Evolutionary conservation across 768 basidiomycete genomes (phyloP).

Genomic region (Floccularia luteovirens): DNA sequence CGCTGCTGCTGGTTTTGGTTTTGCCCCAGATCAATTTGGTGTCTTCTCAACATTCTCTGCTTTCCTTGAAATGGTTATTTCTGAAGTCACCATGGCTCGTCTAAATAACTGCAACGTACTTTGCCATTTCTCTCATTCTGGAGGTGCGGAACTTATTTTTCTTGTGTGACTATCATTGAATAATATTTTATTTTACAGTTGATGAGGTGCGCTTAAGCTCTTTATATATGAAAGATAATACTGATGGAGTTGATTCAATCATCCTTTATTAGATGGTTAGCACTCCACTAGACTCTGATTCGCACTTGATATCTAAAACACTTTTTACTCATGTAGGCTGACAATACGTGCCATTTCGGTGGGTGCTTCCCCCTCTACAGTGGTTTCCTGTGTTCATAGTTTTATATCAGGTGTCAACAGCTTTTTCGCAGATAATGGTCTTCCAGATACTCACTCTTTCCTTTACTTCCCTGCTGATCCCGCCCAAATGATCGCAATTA

Average conservation of each 20-base stretch:
- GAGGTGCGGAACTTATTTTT: slow-evolving; percentile 35
- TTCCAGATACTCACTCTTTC: slow-evolving; percentile 69
- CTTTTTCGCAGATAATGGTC: slow-evolving; percentile 84
- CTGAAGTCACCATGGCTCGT: slow-evolving; percentile 90
- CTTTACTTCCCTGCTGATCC: slow-evolving; percentile 88
- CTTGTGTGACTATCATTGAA: slow-evolving; percentile 1
- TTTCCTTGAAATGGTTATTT: slow-evolving; percentile 87
- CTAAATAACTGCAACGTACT: slow-evolving; percentile 85
- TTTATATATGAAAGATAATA: neutral
- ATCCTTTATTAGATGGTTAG: slow-evolving; percentile 20
- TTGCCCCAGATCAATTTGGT: slow-evolving; percentile 74
- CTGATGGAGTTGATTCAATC: slow-evolving; percentile 1
- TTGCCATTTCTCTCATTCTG: slow-evolving; percentile 86
- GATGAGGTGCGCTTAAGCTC: slow-evolving; percentile 40
- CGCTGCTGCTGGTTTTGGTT: slow-evolving; percentile 84
- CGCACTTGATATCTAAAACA: slow-evolving; percentile 1
- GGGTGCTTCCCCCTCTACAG: slow-evolving; percentile 1
- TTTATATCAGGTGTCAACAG: slow-evolving; percentile 73
- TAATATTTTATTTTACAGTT: slow-evolving; percentile 25
- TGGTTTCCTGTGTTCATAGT: slow-evolving; percentile 18
- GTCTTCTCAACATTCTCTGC: slow-evolving; percentile 90
- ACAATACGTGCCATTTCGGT: slow-evolving; percentile 43
- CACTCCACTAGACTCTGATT: neutral
- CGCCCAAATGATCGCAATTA: slow-evolving; percentile 70
- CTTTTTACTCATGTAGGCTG: slow-evolving; percentile 22